Base-by-base conservation (phyloP, 257 asterid genomes). In the Jacaranda mimosifolia region DNA sequence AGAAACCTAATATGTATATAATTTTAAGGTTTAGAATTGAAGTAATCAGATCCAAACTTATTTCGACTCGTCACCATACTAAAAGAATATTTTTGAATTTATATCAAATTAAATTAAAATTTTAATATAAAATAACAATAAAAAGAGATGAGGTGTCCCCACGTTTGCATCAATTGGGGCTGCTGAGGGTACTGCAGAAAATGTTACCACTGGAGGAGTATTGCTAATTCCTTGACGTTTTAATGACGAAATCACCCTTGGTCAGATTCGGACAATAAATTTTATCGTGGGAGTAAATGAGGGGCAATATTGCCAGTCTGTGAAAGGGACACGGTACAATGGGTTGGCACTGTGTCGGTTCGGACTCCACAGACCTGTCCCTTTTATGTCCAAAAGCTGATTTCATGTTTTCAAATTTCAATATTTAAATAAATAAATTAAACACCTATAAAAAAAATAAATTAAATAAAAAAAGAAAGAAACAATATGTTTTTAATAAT, bases 331-430 rank as follows among this genome's bases (percentile, higher is more conserved):
- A 90, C 59, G 82, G 87, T 83, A 80, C 77, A 40, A 86, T 88
- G 95, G 89, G 87, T 78, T 81, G 88, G 87, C 87, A 83, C 85
- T 80, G 85, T 78, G 79, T 79, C 83, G 58, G 94, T 67, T 83
- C 85, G 91, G 94, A 78, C 59, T 77, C 90, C 83, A 85, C 82
- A 39, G 92, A 80, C 79, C 77, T 83, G 91, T 84, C 90, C 86
- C 85, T 90, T 88, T 88, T 83, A 78, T 86, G 87, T 86, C 88
- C 82, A 85, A 84, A 89, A 85, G 87, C 86, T 86, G 91, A 86
- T 87, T 59, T 66, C 65, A 82, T 85, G 72, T 75, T 51, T 77
- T 26, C 75, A 46, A 58, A 55, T 55, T 65, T 69, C 1, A 48
- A 4, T 39, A 42, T 38, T 32, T 35, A 32, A 48, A 48, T 48